These are phyloP conservation scores for Aspergillus sp. DNA, from an alignment of 2,329 filamentous ascomycete species.

Conservation along the genomic window DNA sequence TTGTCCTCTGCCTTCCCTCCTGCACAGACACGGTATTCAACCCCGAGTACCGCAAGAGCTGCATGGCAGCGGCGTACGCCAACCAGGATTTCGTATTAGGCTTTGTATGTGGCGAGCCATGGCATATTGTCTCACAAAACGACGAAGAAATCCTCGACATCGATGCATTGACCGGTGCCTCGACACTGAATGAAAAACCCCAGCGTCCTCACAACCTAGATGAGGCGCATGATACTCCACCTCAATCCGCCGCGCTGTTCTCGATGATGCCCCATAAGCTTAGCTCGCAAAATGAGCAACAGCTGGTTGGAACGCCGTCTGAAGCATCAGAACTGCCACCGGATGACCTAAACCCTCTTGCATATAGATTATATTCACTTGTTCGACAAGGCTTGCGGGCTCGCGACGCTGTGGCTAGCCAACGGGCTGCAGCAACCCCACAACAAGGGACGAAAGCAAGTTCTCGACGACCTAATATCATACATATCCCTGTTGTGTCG, in stretches of 20 bases:
- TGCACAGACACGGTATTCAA: constrained; percentile 31
- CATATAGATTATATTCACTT: constrained; percentile 13
- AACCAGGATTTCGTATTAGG: constrained; percentile 44
- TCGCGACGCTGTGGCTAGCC: constrained; percentile 10
- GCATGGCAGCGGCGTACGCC: constrained; percentile 38
- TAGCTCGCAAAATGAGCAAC: constrained; percentile 12
- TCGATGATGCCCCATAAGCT: constrained; percentile 18
- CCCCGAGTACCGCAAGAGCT: constrained; percentile 34
- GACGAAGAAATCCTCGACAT: constrained; percentile 29
- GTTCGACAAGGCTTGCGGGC: constrained; percentile 13
- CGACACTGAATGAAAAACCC: constrained; percentile 16
- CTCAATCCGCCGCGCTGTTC: constrained; percentile 18
- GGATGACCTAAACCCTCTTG: constrained; percentile 12
- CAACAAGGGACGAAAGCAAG: background rate
- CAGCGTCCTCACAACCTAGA: constrained; percentile 14
- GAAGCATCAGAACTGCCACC: background rate
- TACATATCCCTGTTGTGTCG: constrained; percentile 17
- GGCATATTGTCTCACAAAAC: constrained; percentile 31
- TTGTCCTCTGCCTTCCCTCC: constrained; percentile 39
- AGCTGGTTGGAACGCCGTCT: constrained; percentile 9
- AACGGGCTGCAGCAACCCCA: background rate
- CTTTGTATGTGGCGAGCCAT: constrained; percentile 37
- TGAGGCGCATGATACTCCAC: constrained; percentile 15
- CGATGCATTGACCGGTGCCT: constrained; percentile 12
- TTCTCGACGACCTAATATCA: background rate